Evolutionary conservation across 176 grass and related monocot species (phyloP).

Genomic region (Ensete ventricosum): DNA sequence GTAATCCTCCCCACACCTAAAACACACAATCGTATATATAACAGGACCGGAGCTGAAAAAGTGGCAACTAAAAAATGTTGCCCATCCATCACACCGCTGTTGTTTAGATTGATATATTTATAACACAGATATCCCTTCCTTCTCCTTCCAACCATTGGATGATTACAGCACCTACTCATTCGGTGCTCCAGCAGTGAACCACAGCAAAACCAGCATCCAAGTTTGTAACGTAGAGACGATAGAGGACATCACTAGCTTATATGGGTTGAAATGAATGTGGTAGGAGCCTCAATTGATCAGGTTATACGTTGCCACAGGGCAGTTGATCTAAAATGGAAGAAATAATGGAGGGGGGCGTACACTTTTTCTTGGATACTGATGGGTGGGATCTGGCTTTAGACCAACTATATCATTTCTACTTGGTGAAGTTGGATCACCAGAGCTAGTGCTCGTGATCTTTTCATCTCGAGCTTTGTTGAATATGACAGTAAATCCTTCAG

Average conservation of each 20-base stretch:
- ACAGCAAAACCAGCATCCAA: conserved; percentile 5
- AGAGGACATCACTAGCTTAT: not conserved
- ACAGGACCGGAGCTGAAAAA: too few species aligned
- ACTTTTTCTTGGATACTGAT: not conserved
- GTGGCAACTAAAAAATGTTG: too few species aligned
- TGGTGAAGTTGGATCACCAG: not conserved
- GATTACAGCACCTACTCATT: not conserved
- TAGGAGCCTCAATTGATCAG: too few species aligned
- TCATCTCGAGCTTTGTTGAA: conserved; percentile 95
- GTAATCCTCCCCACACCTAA: too few species aligned
- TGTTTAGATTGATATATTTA: not conserved
- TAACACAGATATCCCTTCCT: not conserved
- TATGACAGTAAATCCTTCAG: conserved; percentile 82
- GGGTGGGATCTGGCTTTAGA: not conserved
- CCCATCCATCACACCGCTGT: too few species aligned
- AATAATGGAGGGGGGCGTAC: not conserved
- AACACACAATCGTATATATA: too few species aligned
- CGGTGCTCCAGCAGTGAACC: not conserved
- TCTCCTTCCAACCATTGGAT: not conserved
- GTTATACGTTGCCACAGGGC: too few species aligned
- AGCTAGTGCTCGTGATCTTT: conserved; percentile 27
- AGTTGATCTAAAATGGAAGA: not conserved
- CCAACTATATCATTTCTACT: not conserved
- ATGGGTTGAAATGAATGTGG: too few species aligned
- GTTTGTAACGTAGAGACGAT: not conserved